These are phyloP conservation scores for Termitomyces sp. DNA, from an alignment of 768 basidiomycete genomes.

Conservation along the genomic window DNA sequence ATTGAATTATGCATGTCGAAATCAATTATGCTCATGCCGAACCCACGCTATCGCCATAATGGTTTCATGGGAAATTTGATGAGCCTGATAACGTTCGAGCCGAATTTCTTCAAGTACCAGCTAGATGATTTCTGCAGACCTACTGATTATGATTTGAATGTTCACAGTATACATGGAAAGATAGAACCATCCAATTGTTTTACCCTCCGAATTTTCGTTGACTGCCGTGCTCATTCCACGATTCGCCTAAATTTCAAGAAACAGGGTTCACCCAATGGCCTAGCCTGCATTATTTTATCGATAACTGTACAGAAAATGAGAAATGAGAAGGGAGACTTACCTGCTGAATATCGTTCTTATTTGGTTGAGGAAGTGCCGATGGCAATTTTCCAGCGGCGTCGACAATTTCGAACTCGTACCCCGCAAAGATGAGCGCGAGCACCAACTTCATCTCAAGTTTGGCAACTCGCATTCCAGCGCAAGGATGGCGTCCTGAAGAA, in stretches of 20 bases:
- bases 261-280: slow-evolving; percentile 25
- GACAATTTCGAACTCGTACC: slow-evolving; percentile 32
- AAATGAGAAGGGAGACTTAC: slow-evolving; percentile 6
- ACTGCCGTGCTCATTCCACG: background rate
- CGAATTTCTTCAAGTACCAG: too few species aligned
- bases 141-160: too few species aligned
- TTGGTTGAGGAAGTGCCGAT: slow-evolving; percentile 21
- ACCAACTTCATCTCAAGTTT: slow-evolving; percentile 37
- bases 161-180: background rate
- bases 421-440: slow-evolving; percentile 28
- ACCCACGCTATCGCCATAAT: too few species aligned
- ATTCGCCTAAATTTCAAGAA: slow-evolving; percentile 21
- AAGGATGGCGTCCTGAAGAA: slow-evolving; percentile 32
- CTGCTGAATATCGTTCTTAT: slow-evolving; percentile 31
- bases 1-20: too few species aligned
- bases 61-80: too few species aligned
- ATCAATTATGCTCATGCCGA: too few species aligned
- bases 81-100: too few species aligned
- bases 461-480: slow-evolving; percentile 34
- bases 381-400: slow-evolving; percentile 26
- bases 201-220: background rate
- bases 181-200: too few species aligned
- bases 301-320: background rate
- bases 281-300: slow-evolving; percentile 13
- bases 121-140: too few species aligned